These are phyloP conservation scores for Phytophthora fragariae DNA, from an alignment of 352 stramenopile species.

Conservation along the genomic window DNA sequence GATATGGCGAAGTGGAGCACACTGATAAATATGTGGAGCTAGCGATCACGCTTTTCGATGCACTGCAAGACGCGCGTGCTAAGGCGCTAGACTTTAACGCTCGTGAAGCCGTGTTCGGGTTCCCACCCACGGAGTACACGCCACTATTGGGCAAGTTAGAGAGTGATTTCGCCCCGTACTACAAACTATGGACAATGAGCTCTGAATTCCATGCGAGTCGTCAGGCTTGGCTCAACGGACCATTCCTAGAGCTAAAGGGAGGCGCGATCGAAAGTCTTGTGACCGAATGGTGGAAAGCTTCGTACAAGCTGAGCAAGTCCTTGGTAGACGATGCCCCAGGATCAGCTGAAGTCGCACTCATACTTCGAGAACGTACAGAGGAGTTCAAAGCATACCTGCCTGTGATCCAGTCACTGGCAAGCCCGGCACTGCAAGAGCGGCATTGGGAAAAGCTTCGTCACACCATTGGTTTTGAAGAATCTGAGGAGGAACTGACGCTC, in stretches of 20 bases:
- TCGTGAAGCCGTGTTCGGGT: slow-evolving; percentile 94
- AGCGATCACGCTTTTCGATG: slow-evolving; percentile 88
- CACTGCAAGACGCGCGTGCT: slow-evolving; percentile 90
- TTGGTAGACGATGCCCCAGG: slow-evolving; percentile 90
- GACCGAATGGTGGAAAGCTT: slow-evolving; percentile 94
- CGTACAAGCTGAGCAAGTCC: slow-evolving; percentile 92
- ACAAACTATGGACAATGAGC: slow-evolving; percentile 96
- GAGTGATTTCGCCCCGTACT: slow-evolving; percentile 90
- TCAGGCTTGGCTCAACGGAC: slow-evolving; percentile 92
- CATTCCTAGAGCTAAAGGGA: slow-evolving; percentile 92
- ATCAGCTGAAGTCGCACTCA: slow-evolving; percentile 88
- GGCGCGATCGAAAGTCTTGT: slow-evolving; percentile 90
- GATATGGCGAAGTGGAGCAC: slow-evolving; percentile 89
- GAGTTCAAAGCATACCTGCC: slow-evolving; percentile 94
- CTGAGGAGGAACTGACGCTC: slow-evolving; percentile 88
- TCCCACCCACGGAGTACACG: slow-evolving; percentile 92
- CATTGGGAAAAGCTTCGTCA: slow-evolving; percentile 93
- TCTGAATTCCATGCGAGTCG: slow-evolving; percentile 93
- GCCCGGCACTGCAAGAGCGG: slow-evolving; percentile 90
- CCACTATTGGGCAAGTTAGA: slow-evolving; percentile 85
- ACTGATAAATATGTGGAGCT: slow-evolving; percentile 93
- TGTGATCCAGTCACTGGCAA: slow-evolving; percentile 93
- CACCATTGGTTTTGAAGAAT: slow-evolving; percentile 90
- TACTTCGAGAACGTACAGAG: slow-evolving; percentile 91
- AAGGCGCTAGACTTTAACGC: slow-evolving; percentile 94